Conservation (phyloP, 768 basidiomycete genomes). For the Amanita molliuscula region DNA sequence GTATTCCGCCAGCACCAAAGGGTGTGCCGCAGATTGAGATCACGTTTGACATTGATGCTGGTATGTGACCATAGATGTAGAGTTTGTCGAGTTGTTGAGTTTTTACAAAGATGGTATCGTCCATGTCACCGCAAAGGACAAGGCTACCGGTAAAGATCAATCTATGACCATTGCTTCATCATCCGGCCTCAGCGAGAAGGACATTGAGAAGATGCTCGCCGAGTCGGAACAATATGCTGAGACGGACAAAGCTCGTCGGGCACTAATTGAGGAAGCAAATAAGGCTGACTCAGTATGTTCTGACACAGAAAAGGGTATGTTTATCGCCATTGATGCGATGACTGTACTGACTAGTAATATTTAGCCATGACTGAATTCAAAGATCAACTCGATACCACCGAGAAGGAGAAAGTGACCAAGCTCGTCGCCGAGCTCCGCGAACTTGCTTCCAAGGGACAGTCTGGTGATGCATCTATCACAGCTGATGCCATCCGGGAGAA, state of each 20-base stretch:
- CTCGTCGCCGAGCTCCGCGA: conserved; percentile 84
- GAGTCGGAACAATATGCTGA: conserved; percentile 94
- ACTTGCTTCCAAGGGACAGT: conserved; percentile 82
- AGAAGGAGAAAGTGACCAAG: conserved; percentile 90
- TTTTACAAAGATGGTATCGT: conserved; percentile 74
- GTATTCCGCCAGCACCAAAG: conserved; percentile 83
- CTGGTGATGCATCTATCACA: conserved; percentile 69
- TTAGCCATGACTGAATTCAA: conserved; percentile 95
- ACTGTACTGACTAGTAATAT: conserved; percentile 6
- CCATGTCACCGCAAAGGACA: conserved; percentile 93
- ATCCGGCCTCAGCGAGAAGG: conserved; percentile 91
- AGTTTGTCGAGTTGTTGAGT: conserved; percentile 5
- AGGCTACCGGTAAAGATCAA: conserved; percentile 84
- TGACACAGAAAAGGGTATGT: conserved; percentile 90
- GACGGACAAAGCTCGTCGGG: conserved; percentile 78
- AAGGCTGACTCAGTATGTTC: conserved; percentile 89
- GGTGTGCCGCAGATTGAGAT: conserved; percentile 82
- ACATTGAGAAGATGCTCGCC: conserved; percentile 94
- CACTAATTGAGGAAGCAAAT: conserved; percentile 93
- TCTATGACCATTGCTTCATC: conserved; percentile 98
- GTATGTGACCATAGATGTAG: conserved; percentile 25
- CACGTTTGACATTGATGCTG: conserved; percentile 95
- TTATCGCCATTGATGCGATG: not conserved
- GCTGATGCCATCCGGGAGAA: conserved; percentile 87
- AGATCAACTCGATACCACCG: conserved; percentile 84